Evolutionary conservation across 2,329 filamentous ascomycete genomes (phyloP), one percentile per base, ranked within the genome.

Genomic region (Setomelanomma holmii): DNA sequence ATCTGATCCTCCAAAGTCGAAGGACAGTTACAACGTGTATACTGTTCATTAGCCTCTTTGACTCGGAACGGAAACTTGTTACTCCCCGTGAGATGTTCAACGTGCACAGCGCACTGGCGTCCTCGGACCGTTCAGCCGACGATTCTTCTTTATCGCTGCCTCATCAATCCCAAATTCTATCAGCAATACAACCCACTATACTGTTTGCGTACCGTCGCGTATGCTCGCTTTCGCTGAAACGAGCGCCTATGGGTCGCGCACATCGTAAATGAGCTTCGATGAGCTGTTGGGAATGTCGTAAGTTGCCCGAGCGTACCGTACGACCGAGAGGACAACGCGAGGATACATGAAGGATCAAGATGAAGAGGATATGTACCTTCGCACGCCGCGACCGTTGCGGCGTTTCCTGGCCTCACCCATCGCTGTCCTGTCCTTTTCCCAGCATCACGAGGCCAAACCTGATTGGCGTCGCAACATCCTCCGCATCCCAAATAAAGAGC

Each of bases 121-220:
- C 53, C 33, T 30, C 68, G 68, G 68, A 61, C 68, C 68, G 68
- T 41, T 45, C 47, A 66, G 53, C 68, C 68, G 68, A 52, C 35
- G 50, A 24, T 40, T 42, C 40, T 23, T 43, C 54, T 47, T 49
- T 55, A 56, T 58, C 54, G 52, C 49, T 43, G 55, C 46, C 50
- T 61, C 60, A 57, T 55, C 48, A 59, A 63, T 45, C 47, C 33
- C 35, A 40, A 40, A 27, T 45, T 49, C 43, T 48, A 60, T 55
- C 59, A 60, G 42, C 62, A 61, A 56, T 64, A 53, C 61, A 58
- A 51, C 56, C 49, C 56, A 61, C 63, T 68, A 69, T 64, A 63
- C 62, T 60, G 44, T 44, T 61, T 67, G 56, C 51, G 61, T 67
- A 54, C 51, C 48, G 41, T 46, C 36, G 49, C 52, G 51, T 47